Evolutionary conservation across 208 protist species (phyloP), one percentile per base, ranked within the genome.

Genomic region (Trypanosoma platydactyli): DNA sequence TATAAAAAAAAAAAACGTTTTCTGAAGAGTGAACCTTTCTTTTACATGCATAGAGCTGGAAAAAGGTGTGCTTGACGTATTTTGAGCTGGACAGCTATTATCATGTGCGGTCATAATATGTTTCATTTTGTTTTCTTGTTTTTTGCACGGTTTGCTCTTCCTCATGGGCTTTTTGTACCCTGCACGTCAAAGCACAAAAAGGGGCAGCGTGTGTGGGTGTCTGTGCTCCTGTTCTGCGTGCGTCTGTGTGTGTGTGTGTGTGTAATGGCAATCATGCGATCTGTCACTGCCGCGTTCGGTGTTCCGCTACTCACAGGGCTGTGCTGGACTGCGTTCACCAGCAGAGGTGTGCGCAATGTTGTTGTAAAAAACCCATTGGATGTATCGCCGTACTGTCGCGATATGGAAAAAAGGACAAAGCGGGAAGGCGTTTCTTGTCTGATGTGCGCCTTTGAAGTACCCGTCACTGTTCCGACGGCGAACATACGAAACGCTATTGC

Each of bases 361-460:
- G 27, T 61, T 51, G 25, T 44, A 25, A 24, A 20, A 42, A 42
- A 68, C 25, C 64, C 64, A 11, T 41, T 68, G 4, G 27, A 5
- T 45, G 16, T 62, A 0, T 68, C 64, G 18, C 42, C 64, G 13
- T 61, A 62, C 44, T 51, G 64, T 33, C 29, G 42, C 9, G 29
- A 25, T 9, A 27, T 35, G 38, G 30, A 25, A 16, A 18, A 11
- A 16, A 52, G 29, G 22, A 61, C 64, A 33, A 49, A 9, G 18
- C 40, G 30, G 5, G 44, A 44, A 22, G 44, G 44, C 25, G 22
- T 24, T 44, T 30, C 64, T 3, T 68, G 41, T 44, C 30, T 68
- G n/a, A 59, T 61, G 38, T 61, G 64, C 18, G 64, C 64, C 25
- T 61, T 61, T 54, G 53, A 59, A n/a, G 45, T 61, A 15, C 64